Base-by-base conservation (phyloP, 129 eudicot species). In the Centella asiatica region DNA sequence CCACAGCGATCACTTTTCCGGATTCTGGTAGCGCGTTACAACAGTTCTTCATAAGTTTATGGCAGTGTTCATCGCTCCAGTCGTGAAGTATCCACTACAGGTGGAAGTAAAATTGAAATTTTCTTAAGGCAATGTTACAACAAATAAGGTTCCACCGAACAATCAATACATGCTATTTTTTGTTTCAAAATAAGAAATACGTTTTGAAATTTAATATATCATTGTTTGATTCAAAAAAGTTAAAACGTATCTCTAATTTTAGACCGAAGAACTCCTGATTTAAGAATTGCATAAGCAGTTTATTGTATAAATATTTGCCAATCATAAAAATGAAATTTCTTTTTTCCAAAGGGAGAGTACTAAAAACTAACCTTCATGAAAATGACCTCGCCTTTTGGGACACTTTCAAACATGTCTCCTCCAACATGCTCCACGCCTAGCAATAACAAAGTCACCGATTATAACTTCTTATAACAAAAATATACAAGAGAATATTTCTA, bases 351-450 rank as follows among this genome's bases (percentile, higher is more conserved):
- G 13, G 26, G 24, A 25, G 57, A 10, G 29, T 52, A 9, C 20
- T n/a, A n/a, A n/a, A n/a, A n/a, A n/a, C n/a, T n/a, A n/a, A 52
- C 57, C 57, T 52, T 52, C 57, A 52, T 52, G 17, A 52, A 52
- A 2, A 52, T 52, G 33, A 52, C 57, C 31, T 52, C 57, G 24
- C 57, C 57, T 52, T 52, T 52, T 12, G 57, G 57, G 6, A 52
- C 57, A 13, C 57, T 52, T 52, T 9, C 33, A 17, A 52, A 52
- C 57, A 52, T 52, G 14, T 52, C 58, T 52, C 58, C 58, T 26
- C 58, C 58, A 52, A 52, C 58, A 52, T 52, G 58, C 34, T 52
- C 58, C 34, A 52, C 58, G 5, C 58, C 58, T 52, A 52, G 58
- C 19, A 52, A n/a, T n/a, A n/a, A n/a, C n/a, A n/a, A n/a, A n/a